Evolutionary conservation across 192 early-diverging fungal species (phyloP).

Genomic region (Umbelopsis sp.): DNA sequence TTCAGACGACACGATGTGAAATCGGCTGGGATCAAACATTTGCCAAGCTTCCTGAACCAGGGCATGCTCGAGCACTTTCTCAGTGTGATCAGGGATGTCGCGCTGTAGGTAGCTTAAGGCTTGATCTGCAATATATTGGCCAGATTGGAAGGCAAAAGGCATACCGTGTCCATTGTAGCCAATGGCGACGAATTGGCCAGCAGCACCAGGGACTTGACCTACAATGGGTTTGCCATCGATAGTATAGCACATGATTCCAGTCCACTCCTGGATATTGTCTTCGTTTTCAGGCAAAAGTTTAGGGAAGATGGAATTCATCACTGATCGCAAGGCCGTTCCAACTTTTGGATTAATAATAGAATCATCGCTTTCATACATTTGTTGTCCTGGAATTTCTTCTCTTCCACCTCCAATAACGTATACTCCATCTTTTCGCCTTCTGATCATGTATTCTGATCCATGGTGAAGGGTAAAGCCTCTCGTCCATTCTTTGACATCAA

Average conservation of each 20-base stretch:
- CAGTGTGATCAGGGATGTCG: background rate
- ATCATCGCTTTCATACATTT: conserved; percentile 10
- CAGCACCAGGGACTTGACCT: background rate
- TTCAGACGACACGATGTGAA: background rate
- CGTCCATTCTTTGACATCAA: background rate
- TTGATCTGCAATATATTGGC: background rate
- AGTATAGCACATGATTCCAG: conserved; percentile 5
- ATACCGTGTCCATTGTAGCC: conserved; percentile 14
- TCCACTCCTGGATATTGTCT: background rate
- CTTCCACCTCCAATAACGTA: background rate
- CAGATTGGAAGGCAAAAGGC: conserved; percentile 10
- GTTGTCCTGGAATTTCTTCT: background rate
- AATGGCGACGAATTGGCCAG: background rate
- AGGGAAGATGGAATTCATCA: background rate
- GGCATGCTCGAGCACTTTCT: background rate
- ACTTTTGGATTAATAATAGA: background rate
- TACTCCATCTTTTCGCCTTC: conserved; percentile 6
- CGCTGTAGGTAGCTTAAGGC: background rate
- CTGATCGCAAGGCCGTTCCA: background rate
- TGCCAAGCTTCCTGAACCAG: background rate
- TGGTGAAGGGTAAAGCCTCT: background rate
- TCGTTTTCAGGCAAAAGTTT: background rate
- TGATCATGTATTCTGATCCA: conserved; percentile 10
- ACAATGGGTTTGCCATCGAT: background rate
- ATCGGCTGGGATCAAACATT: background rate